Percentiles rank a stretch among this genome's conserved stretches.
These are phyloP conservation scores for Annulohypoxylon moriforme DNA, from an alignment of 495 filamentous ascomycete genomes.

Conservation along the genomic window DNA sequence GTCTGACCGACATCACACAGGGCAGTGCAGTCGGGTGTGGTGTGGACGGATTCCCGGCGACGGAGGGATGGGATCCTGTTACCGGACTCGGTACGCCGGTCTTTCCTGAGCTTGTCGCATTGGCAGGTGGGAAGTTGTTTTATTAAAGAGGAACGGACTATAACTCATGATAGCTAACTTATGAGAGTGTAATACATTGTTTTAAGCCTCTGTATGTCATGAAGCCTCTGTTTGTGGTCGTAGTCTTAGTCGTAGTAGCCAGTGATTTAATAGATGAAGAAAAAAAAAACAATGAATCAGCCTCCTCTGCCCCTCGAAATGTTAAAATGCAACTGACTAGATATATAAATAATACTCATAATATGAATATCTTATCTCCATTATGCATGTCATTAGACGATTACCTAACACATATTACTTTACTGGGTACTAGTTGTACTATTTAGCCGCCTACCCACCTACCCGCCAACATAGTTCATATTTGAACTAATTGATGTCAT, in stretches of 20 bases:
- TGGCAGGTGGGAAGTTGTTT: constrained; percentile 32
- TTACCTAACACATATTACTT: background rate
- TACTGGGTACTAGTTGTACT: too few relatives aligned
- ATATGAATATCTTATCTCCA: background rate
- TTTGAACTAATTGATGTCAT: constrained; percentile 3
- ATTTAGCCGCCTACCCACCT: background rate
- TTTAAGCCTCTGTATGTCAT: too few relatives aligned
- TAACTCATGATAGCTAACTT: background rate
- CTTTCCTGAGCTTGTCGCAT: constrained; percentile 37
- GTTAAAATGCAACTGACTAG: background rate
- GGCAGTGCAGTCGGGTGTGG: constrained; percentile 73
- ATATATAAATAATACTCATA: too few relatives aligned
- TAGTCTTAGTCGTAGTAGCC: too few relatives aligned
- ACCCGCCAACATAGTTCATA: background rate
- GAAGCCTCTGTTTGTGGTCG: background rate
- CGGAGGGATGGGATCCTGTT: constrained; percentile 60
- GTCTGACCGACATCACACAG: constrained; percentile 71
- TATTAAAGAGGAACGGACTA: constrained; percentile 10
- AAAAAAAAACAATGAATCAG: too few relatives aligned
- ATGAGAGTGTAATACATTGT: constrained; percentile 2
- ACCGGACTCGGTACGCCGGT: constrained; percentile 58
- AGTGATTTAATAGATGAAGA: too few relatives aligned
- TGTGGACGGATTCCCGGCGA: constrained; percentile 54
- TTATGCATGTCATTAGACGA: background rate
- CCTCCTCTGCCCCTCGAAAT: background rate